These are phyloP conservation scores for Gaeumannomyces sp. DNA, from an alignment of 2,329 filamentous ascomycete species.

Conservation along the genomic window DNA sequence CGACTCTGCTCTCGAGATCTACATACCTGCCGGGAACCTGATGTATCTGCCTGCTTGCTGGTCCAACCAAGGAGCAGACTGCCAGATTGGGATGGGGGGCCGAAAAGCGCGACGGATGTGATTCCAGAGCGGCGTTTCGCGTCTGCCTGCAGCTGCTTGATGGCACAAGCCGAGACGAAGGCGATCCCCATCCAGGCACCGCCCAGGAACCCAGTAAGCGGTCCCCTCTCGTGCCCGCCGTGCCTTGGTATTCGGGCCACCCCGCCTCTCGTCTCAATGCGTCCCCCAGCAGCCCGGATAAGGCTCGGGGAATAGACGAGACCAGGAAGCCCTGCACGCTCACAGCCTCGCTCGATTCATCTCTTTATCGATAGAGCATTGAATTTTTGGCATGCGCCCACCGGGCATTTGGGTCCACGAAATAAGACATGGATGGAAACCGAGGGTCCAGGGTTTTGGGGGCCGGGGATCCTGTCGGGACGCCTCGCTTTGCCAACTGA, in stretches of 20 bases:
- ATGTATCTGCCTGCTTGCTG: too few species aligned
- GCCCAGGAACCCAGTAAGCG: not conserved
- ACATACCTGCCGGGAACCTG: too few species aligned
- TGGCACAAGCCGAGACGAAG: not conserved
- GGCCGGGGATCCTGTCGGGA: not conserved
- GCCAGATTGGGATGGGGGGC: not conserved
- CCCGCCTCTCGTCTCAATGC: constrained; percentile 1
- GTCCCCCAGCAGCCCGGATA: not conserved
- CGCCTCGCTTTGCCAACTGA: not conserved
- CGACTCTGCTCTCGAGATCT: not conserved
- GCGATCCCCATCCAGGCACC: not conserved
- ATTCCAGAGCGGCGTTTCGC: not conserved
- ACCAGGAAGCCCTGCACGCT: not conserved
- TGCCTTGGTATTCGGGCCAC: not conserved
- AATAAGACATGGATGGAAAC: not conserved
- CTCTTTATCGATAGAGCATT: not conserved
- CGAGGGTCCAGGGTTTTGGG: not conserved
- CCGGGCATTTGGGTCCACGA: not conserved
- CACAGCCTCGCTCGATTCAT: not conserved
- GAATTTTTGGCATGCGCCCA: not conserved
- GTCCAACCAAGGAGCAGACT: not conserved
- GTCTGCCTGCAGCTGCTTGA: not conserved
- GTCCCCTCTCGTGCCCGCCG: not conserved
- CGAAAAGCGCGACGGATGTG: not conserved
- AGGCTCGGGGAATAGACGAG: not conserved